These are phyloP conservation scores for Trichoderma sp. DNA, from an alignment of 2,329 filamentous ascomycete species.

Conservation along the genomic window DNA sequence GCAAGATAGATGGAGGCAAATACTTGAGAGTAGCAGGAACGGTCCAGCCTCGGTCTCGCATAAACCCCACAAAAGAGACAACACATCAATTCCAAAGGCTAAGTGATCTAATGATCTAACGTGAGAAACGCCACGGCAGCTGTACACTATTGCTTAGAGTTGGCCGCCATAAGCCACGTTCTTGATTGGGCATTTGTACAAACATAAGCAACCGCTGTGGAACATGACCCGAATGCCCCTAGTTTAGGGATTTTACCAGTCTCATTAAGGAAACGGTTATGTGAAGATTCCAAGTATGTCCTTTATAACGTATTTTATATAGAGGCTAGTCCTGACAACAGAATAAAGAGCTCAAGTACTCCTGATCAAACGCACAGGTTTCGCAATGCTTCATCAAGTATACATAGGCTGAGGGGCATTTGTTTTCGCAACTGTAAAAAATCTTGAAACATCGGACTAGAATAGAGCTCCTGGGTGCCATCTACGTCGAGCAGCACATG, in stretches of 20 bases:
- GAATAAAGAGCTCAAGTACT: not conserved
- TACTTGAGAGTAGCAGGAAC: too few species aligned
- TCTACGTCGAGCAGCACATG: not conserved
- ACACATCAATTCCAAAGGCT: not conserved
- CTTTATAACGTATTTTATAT: not conserved
- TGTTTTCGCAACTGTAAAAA: not conserved
- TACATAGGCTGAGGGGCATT: not conserved
- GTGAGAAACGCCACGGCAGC: constrained; percentile 1
- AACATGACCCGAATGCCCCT: not conserved
- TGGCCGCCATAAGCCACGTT: not conserved
- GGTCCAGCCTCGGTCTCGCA: not conserved
- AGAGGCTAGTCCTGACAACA: not conserved
- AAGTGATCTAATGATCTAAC: constrained; percentile 9
- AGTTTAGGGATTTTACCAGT: not conserved
- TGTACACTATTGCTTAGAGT: not conserved
- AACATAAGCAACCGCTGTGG: not conserved
- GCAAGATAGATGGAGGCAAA: too few species aligned
- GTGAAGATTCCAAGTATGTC: not conserved
- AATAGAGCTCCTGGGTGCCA: not conserved
- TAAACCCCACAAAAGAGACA: not conserved
- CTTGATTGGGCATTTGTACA: not conserved
- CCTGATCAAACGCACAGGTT: not conserved
- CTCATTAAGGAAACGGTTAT: not conserved
- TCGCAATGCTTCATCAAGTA: not conserved
- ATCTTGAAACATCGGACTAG: not conserved